Conservation (phyloP, 345 rosid genomes). For the Camelina neglecta region DNA sequence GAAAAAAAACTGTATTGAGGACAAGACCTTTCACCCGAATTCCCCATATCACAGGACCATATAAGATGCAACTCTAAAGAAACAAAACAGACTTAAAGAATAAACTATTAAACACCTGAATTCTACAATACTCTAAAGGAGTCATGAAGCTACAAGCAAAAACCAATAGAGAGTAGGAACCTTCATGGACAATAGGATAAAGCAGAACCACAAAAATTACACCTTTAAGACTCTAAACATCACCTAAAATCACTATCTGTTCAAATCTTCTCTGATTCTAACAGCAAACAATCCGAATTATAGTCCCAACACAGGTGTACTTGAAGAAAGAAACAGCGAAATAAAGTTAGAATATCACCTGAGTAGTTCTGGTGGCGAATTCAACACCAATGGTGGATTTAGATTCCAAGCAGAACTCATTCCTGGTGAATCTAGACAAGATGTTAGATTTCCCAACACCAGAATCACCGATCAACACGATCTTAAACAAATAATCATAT, state of each 20-base stretch:
- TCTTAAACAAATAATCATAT: conserved; percentile 76
- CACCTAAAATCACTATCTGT: conserved; percentile 19
- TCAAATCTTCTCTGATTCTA: not conserved
- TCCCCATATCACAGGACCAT: not conserved
- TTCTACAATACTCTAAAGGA: not conserved
- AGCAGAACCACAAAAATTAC: conserved; percentile 10
- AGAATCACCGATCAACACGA: conserved; percentile 78
- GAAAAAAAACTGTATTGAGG: not conserved
- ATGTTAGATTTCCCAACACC: conserved; percentile 85
- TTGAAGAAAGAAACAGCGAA: not conserved
- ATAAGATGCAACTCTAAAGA: not conserved
- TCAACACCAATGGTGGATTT: conserved; percentile 80
- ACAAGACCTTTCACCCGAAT: too few species aligned
- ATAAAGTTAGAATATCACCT: conserved; percentile 43
- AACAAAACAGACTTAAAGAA: conserved; percentile 3
- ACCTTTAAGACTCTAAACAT: conserved; percentile 10
- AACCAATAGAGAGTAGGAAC: not conserved
- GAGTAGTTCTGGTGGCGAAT: conserved; percentile 71
- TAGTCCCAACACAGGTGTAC: not conserved
- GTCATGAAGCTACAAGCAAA: not conserved
- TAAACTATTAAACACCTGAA: not conserved
- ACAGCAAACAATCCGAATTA: not conserved
- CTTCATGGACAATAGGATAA: not conserved
- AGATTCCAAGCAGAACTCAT: conserved; percentile 75
- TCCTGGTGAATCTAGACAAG: conserved; percentile 70